A percentile compares a stretch with the other conserved stretches of the same genome.
phyloP scores from a whole-genome alignment of 2,329 filamentous ascomycete genomes.

The Botryotinia narcissicola region DNA sequence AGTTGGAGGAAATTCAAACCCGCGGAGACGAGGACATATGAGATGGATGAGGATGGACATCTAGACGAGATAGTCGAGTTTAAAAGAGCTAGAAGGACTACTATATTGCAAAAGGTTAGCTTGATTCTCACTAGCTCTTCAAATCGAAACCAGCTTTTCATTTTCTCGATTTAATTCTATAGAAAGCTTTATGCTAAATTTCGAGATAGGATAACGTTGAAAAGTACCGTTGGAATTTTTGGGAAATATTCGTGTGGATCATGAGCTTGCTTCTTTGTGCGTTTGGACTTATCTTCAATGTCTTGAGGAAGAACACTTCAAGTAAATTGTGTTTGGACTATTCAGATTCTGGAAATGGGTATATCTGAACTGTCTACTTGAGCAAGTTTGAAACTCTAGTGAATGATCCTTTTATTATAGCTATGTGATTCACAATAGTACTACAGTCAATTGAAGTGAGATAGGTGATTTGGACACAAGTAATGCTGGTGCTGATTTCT shows the following conservation, averaged over 20 bases:
- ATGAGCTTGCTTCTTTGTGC: background rate
- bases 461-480: background rate
- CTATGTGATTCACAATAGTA: too few species aligned
- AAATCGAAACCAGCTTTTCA: background rate
- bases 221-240: background rate
- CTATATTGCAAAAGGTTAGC: conserved; percentile 4
- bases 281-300: background rate
- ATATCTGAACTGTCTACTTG: background rate
- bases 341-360: background rate
- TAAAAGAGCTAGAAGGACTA: background rate
- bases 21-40: background rate
- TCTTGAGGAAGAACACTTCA: background rate
- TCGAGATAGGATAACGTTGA: background rate
- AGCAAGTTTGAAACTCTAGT: background rate
- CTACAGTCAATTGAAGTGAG: too few species aligned
- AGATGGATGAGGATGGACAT: background rate
- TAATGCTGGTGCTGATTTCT: background rate
- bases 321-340: background rate
- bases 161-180: background rate
- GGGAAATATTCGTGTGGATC: background rate
- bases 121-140: background rate
- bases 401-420: background rate
- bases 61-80: background rate
- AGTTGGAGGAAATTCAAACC: background rate
- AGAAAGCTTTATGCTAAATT: background rate